Evolutionary conservation across 2,329 filamentous ascomycete genomes (phyloP).

Genomic region (Fusarium sp.): DNA sequence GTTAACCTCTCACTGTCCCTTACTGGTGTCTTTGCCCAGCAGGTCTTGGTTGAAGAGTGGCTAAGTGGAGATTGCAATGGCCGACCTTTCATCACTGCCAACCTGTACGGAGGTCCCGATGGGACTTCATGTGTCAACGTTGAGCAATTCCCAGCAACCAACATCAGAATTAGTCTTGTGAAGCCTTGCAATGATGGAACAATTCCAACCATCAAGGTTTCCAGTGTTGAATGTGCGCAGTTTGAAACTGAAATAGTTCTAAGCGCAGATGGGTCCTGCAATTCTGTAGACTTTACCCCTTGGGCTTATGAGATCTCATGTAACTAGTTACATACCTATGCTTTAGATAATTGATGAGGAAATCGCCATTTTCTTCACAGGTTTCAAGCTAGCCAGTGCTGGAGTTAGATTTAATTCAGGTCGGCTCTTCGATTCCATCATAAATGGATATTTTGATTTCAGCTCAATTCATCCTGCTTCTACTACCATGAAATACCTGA

Average conservation of each 20-base stretch:
- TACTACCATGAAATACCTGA: too few relatives aligned
- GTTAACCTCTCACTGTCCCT: neutral
- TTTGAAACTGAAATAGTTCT: neutral
- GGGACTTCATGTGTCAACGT: neutral
- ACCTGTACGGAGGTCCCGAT: neutral
- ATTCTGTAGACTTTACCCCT: neutral
- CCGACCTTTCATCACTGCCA: neutral
- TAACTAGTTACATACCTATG: neutral
- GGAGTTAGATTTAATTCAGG: too few relatives aligned
- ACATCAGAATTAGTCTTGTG: neutral
- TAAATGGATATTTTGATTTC: rapidly evolving
- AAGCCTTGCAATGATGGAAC: neutral
- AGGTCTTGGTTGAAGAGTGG: neutral
- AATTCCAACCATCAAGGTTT: neutral
- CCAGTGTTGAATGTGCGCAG: neutral
- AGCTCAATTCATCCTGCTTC: neutral
- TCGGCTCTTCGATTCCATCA: rapidly evolving
- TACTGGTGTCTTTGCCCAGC: neutral
- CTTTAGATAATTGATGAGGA: rapidly evolving
- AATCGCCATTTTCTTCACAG: neutral
- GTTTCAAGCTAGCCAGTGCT: too few relatives aligned
- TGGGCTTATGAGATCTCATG: neutral
- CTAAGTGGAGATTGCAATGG: neutral
- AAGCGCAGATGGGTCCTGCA: neutral
- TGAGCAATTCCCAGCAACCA: neutral